Percentiles rank a stretch among this genome's conserved stretches.
phyloP scores from a whole-genome alignment of 2,329 filamentous ascomycete species.

The Fusarium buxicola region DNA sequence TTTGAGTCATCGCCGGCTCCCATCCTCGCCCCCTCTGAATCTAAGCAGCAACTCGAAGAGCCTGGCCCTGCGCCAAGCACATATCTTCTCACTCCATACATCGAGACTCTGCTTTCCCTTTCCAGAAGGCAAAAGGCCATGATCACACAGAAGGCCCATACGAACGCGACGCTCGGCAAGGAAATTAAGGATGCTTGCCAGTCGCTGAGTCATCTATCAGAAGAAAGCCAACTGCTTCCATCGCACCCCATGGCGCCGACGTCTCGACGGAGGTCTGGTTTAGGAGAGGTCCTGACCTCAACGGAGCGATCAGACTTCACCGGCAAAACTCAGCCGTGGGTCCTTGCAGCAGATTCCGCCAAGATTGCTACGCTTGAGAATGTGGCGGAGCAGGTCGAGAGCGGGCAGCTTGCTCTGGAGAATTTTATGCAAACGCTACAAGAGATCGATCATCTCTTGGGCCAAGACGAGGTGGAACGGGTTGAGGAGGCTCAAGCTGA shows the following conservation, averaged over 20 bases:
- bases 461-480: conserved; percentile 47
- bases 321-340: conserved; percentile 66
- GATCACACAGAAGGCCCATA: conserved; percentile 69
- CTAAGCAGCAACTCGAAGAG: conserved; percentile 23
- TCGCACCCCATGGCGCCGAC: conserved; percentile 58
- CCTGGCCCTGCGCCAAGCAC: conserved; percentile 42
- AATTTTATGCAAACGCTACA: conserved; percentile 61
- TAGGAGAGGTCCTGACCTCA: conserved; percentile 57
- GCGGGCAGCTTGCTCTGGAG: conserved; percentile 67
- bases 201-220: conserved; percentile 64
- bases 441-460: conserved; percentile 63
- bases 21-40: conserved; percentile 26
- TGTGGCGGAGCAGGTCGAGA: conserved; percentile 70
- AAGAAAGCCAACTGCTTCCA: conserved; percentile 72
- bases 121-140: conserved; percentile 67
- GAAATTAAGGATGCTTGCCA: conserved; percentile 64
- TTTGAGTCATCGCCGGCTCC: conserved; percentile 46
- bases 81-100: conserved; percentile 66
- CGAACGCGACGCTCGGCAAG: conserved; percentile 62
- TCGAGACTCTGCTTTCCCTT: conserved; percentile 64
- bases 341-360: conserved; percentile 69
- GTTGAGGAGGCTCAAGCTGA: conserved; percentile 38
- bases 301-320: conserved; percentile 55
- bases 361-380: conserved; percentile 68
- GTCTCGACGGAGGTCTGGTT: conserved; percentile 53